A percentile compares a stretch with the other conserved stretches of the same genome.
phyloP scores from a whole-genome alignment of 148 eudicot genomes.

The Fallopia convolvulus region DNA sequence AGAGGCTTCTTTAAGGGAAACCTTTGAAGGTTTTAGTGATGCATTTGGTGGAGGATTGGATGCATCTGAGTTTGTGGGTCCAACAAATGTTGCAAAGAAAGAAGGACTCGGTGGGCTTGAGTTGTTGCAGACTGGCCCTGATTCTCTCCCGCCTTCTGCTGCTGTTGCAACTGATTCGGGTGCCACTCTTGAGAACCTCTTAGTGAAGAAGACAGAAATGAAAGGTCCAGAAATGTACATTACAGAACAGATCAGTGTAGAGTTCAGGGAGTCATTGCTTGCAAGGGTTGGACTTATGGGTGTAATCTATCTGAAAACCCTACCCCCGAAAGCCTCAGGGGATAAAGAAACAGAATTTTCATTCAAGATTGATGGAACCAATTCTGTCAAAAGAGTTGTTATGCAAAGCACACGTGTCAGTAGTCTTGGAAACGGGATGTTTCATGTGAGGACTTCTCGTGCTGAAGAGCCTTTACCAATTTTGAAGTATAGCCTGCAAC shows the following conservation, averaged over 20 bases:
- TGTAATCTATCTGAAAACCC: slow-evolving; percentile 53
- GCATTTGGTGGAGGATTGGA: slow-evolving; percentile 99
- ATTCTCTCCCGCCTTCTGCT: slow-evolving; percentile 24
- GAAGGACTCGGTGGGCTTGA: slow-evolving; percentile 96
- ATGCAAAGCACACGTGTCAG: slow-evolving; percentile 66
- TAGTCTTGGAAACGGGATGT: slow-evolving; percentile 75
- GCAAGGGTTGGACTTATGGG: slow-evolving; percentile 83
- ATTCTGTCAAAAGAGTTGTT: slow-evolving; percentile 54
- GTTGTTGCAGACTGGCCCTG: slow-evolving; percentile 64
- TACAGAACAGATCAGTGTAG: slow-evolving; percentile 71
- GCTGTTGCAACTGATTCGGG: slow-evolving; percentile 31
- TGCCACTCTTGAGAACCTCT: slow-evolving; percentile 56
- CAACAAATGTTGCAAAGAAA: slow-evolving; percentile 50
- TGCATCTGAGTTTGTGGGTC: slow-evolving; percentile 84
- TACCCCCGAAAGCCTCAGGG: slow-evolving; percentile 63
- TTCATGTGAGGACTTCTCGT: slow-evolving; percentile 64
- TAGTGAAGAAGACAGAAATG: slow-evolving; percentile 77
- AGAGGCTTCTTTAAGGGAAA: slow-evolving; percentile 70
- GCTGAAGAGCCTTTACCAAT: slow-evolving; percentile 69
- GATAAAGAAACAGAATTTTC: slow-evolving; percentile 83
- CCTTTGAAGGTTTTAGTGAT: slow-evolving; percentile 89
- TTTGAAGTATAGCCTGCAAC: slow-evolving; percentile 66
- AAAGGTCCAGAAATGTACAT: slow-evolving; percentile 86
- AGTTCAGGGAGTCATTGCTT: slow-evolving; percentile 84
- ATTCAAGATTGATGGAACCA: slow-evolving; percentile 65